Evolutionary conservation across 371 early-diverging fungal species (phyloP), one percentile per base, ranked within the genome.

Genomic region (Apophysomyces sp.): DNA sequence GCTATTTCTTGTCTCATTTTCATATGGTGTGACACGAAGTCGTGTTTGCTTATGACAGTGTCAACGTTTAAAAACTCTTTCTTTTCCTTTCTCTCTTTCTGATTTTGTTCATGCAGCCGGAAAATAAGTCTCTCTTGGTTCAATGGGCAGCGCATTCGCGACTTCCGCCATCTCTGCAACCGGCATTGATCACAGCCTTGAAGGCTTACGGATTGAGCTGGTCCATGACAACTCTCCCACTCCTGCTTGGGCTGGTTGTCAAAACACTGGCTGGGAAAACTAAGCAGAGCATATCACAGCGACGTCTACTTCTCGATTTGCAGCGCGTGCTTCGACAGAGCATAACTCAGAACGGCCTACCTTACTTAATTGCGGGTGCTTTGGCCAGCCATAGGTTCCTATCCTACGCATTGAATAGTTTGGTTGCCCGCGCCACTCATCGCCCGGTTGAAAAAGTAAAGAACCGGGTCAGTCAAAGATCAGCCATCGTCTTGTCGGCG

Each of bases 191-290:
- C 16, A 80, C 75, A 5, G 44, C 73, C 16, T 6, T 77, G n/a
- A 69, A 78, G 18, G 78, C 78, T 26, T 80, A 67, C 62, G 74
- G 69, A 18, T 54, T 80, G 4, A 67, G 70, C 1, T 80, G 81
- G 81, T 34, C 69, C 15, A 27, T 76, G 2, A 73, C 77, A 16
- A 74, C 74, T 7, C 54, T 63, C 15, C 78, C 78, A 28, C 53
- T 58, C 4, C 32, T 77, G 5, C 16, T 71, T 2, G 60, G 62
- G 2, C n/a, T 73, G 0, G 11, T 70, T 3, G 29, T 80, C 57
- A 75, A 72, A 30, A 52, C 63, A 4, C 1, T 67, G 2, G 12
- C 63, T 1, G 32, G 4, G 18, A 21, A 29, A 16, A 11, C 49
- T 41, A 40, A 52, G 27, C 15, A 15, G 6, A 32, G 15, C 18